phyloP scores from a whole-genome alignment of 164 flowering plant genomes.

The Magnolia kwangsiensis region DNA sequence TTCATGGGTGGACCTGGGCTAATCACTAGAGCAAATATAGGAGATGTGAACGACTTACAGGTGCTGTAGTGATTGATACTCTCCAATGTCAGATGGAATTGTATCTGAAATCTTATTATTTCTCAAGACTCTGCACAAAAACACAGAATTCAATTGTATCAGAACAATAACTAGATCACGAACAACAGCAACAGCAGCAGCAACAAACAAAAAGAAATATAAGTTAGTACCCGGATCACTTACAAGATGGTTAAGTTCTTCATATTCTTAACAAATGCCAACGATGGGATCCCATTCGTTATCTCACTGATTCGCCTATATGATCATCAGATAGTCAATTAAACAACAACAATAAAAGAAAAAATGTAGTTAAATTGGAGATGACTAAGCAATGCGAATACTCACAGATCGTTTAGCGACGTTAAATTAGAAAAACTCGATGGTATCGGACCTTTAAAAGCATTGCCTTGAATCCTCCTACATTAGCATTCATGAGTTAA shows the following conservation, averaged over 20 bases:
- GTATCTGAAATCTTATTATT: conserved; percentile 57
- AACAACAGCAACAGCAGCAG: neutral
- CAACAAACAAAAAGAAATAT: too few species aligned
- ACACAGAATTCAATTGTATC: neutral
- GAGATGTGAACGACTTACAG: conserved; percentile 44
- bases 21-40: neutral
- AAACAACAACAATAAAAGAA: neutral
- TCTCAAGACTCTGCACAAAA: conserved; percentile 48
- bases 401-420: conserved; percentile 61
- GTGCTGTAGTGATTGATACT: conserved; percentile 28
- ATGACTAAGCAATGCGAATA: neutral
- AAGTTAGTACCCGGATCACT: conserved; percentile 2
- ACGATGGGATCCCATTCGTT: conserved; percentile 56
- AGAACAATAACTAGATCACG: neutral
- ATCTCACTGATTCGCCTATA: conserved; percentile 64
- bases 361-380: neutral
- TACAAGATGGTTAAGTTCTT: conserved; percentile 48
- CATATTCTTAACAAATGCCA: conserved; percentile 52
- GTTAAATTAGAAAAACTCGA: conserved; percentile 49
- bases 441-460: conserved; percentile 76
- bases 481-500: conserved; percentile 5
- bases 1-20: neutral
- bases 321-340: conserved; percentile 6
- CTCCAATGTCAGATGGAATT: conserved; percentile 57
- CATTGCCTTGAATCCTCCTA: conserved; percentile 71